Evolutionary conservation across 176 grass and related monocot genomes (phyloP).

Genomic region (Elymus sibiricus): DNA sequence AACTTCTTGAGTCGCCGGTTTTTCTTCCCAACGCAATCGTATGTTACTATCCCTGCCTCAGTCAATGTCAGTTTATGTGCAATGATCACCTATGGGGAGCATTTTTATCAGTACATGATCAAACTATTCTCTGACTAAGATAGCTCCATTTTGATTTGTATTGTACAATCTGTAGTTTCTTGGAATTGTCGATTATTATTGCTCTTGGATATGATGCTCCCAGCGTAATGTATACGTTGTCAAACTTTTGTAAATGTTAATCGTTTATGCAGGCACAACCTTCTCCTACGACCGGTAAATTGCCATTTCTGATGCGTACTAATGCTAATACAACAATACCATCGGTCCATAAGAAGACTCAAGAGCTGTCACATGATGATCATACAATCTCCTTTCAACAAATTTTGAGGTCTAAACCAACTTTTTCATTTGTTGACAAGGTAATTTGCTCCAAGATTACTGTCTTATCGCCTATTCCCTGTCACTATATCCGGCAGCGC

Average conservation of each 20-base stretch:
- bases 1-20: conserved; percentile 78
- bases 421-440: conserved; percentile 44
- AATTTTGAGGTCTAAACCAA: conserved; percentile 34
- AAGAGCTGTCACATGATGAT: conserved; percentile 31
- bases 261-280: conserved; percentile 59
- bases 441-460: conserved; percentile 16
- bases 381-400: conserved; percentile 62
- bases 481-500: not conserved
- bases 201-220: not conserved
- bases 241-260: not conserved
- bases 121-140: not conserved
- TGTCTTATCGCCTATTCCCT: not conserved
- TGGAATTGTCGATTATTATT: not conserved
- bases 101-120: not conserved
- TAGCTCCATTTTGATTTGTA: not conserved
- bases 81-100: not conserved
- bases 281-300: conserved; percentile 87
- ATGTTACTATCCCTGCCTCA: conserved; percentile 17
- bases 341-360: conserved; percentile 18
- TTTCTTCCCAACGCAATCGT: conserved; percentile 79
- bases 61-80: not conserved
- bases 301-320: conserved; percentile 47
- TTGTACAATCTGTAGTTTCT: not conserved
- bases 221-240: not conserved
- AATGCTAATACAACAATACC: conserved; percentile 15